These are phyloP conservation scores for Xylona heveae DNA, from an alignment of 495 filamentous ascomycete genomes.

Conservation along the genomic window DNA sequence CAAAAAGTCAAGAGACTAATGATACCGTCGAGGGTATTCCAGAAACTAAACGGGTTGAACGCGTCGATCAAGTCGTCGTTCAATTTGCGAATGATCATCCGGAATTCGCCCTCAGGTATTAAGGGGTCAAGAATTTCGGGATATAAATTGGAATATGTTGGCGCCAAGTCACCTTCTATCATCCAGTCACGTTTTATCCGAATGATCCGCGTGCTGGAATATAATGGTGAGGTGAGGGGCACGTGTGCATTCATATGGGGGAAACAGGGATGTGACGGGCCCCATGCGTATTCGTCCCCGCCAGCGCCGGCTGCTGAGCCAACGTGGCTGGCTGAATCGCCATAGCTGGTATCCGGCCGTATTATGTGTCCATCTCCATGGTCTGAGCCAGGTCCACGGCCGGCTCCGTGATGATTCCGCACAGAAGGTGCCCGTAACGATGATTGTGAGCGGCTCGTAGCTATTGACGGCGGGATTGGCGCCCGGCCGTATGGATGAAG, in stretches of 20 bases:
- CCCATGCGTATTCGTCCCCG: slow-evolving; percentile 43
- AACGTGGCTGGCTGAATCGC: too few species aligned
- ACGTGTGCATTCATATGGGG: slow-evolving; percentile 89
- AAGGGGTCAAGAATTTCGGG: slow-evolving; percentile 84
- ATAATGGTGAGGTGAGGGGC: slow-evolving; percentile 50
- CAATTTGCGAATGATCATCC: slow-evolving; percentile 51
- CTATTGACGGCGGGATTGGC: too few species aligned
- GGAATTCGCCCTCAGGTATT: slow-evolving; percentile 56
- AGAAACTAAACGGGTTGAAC: slow-evolving; percentile 42
- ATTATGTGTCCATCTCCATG: too few species aligned
- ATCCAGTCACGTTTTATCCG: slow-evolving; percentile 84
- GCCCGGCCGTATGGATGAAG: too few species aligned
- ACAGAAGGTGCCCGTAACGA: too few species aligned
- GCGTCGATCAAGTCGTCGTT: slow-evolving; percentile 49
- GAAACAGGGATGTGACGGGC: slow-evolving; percentile 74
- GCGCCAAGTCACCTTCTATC: slow-evolving; percentile 71
- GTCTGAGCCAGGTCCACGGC: too few species aligned
- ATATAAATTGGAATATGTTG: slow-evolving; percentile 82
- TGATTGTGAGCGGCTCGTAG: too few species aligned
- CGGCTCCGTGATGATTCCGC: too few species aligned
- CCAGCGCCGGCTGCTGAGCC: too few species aligned
- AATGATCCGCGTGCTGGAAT: slow-evolving; percentile 65
- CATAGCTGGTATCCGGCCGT: too few species aligned
- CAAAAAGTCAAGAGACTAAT: slow-evolving; percentile 68
- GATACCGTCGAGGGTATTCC: slow-evolving; percentile 55